These are phyloP conservation scores for Mycena leptocephala DNA, from an alignment of 768 basidiomycete genomes.

Conservation along the genomic window DNA sequence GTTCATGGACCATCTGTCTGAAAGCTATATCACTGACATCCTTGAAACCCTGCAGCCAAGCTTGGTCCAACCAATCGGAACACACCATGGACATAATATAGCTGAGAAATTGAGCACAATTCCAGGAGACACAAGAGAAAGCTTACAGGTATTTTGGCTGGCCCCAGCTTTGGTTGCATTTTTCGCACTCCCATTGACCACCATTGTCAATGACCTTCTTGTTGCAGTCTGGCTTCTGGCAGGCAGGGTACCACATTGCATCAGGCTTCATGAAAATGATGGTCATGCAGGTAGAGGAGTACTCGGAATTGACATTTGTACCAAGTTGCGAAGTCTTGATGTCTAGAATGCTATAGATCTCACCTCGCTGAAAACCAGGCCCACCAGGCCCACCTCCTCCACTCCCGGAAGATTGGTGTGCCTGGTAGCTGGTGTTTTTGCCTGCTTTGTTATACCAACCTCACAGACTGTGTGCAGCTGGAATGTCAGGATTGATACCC, in stretches of 20 bases:
- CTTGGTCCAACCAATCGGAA: constrained; percentile 91
- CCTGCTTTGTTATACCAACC: constrained; percentile 95
- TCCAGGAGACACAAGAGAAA: constrained; percentile 6
- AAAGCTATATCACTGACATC: constrained; percentile 88
- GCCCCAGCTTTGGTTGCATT: constrained; percentile 82
- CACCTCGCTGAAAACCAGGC: constrained; percentile 75
- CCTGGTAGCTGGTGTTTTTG: constrained; percentile 74
- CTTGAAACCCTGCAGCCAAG: constrained; percentile 97
- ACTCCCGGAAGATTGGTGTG: constrained; percentile 67
- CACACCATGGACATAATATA: constrained; percentile 91
- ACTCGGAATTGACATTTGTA: constrained; percentile 84
- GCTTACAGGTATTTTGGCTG: constrained; percentile 85
- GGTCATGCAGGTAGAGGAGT: constrained; percentile 86
- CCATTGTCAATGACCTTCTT: constrained; percentile 88
- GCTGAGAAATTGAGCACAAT: constrained; percentile 51
- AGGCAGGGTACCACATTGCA: constrained; percentile 91
- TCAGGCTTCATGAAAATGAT: constrained; percentile 91
- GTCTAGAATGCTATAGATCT: constrained; percentile 82
- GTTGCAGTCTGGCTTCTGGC: constrained; percentile 83
- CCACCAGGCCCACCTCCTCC: constrained; percentile 57
- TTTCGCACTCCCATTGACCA: constrained; percentile 94
- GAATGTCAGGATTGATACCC: constrained; percentile 92
- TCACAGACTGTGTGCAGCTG: constrained; percentile 87
- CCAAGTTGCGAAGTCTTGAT: constrained; percentile 87
- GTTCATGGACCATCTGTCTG: constrained; percentile 83